These are phyloP conservation scores for Saturnispora mendoncae DNA, from an alignment of 805 yeast genomes.

Conservation along the genomic window DNA sequence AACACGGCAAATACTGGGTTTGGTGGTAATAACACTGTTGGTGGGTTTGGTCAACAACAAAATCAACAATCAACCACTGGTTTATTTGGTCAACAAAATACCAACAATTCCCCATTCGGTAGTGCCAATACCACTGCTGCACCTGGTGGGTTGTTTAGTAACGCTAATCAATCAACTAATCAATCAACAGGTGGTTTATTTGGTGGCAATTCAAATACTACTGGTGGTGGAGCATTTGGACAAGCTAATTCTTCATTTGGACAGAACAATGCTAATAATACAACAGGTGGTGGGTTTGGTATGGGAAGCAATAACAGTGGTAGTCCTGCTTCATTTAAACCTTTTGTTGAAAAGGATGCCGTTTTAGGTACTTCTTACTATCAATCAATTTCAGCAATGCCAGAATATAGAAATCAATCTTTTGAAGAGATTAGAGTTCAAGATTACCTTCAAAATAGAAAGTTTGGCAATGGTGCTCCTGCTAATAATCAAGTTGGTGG, in stretches of 20 bases:
- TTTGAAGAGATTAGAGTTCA: conserved; percentile 83
- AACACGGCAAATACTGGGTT: background rate
- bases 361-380: conserved; percentile 49
- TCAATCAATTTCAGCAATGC: conserved; percentile 81
- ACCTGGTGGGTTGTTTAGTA: conserved; percentile 17
- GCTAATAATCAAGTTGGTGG: conserved; percentile 16
- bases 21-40: conserved; percentile 6
- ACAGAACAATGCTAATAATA: conserved; percentile 17
- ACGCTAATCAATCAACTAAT: conserved; percentile 17
- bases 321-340: conserved; percentile 44
- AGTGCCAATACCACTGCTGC: conserved; percentile 7
- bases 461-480: conserved; percentile 49
- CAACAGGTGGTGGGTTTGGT: conserved; percentile 21
- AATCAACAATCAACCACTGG: conserved; percentile 9
- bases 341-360: conserved; percentile 64
- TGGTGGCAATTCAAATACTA: conserved; percentile 24
- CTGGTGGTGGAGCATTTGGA: conserved; percentile 27
- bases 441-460: conserved; percentile 73
- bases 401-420: conserved; percentile 74
- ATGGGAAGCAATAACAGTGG: conserved; percentile 21
- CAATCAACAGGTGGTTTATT: conserved; percentile 18
- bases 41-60: conserved; percentile 4
- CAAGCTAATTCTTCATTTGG: conserved; percentile 32
- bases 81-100: conserved; percentile 30
- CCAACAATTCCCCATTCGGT: conserved; percentile 17